Percentiles rank a stretch among this genome's conserved stretches.
These are phyloP conservation scores for Pleurotus ostreatus DNA, from an alignment of 768 basidiomycete species.

Conservation along the genomic window DNA sequence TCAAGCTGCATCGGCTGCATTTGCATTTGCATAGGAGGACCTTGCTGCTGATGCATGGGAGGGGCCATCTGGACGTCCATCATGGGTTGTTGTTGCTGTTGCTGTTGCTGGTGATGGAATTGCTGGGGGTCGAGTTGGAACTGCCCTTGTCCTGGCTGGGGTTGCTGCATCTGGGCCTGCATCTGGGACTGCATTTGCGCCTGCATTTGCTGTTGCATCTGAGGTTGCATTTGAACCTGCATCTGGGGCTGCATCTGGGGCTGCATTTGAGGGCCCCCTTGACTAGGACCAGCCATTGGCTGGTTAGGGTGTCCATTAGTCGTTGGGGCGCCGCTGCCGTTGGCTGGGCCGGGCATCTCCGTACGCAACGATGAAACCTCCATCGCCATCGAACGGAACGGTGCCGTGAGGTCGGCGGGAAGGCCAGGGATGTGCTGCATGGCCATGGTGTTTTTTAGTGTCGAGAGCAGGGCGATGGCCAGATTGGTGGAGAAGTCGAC, in stretches of 20 bases:
- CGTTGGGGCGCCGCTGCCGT: not conserved
- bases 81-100: not conserved
- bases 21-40: not conserved
- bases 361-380: slow-evolving; percentile 15
- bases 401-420: not conserved
- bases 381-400: slow-evolving; percentile 5
- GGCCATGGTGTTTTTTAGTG: slow-evolving; percentile 8
- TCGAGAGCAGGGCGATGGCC: not conserved
- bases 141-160: not conserved
- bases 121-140: not conserved
- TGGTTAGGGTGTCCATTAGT: not conserved
- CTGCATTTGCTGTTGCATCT: not conserved
- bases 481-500: slow-evolving; percentile 10
- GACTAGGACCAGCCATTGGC: not conserved
- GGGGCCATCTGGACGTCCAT: slow-evolving; percentile 5
- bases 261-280: not conserved
- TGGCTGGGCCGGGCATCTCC: slow-evolving; percentile 9
- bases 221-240: not conserved
- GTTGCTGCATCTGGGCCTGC: not conserved
- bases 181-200: not conserved
- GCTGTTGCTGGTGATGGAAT: not conserved
- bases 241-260: not conserved
- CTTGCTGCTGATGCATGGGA: not conserved
- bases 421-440: slow-evolving; percentile 4
- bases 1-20: not conserved